A percentile compares a stretch with the other conserved stretches of the same genome.
phyloP scores from a whole-genome alignment of 768 basidiomycete species.

The Sporobolomyces pararoseus region DNA sequence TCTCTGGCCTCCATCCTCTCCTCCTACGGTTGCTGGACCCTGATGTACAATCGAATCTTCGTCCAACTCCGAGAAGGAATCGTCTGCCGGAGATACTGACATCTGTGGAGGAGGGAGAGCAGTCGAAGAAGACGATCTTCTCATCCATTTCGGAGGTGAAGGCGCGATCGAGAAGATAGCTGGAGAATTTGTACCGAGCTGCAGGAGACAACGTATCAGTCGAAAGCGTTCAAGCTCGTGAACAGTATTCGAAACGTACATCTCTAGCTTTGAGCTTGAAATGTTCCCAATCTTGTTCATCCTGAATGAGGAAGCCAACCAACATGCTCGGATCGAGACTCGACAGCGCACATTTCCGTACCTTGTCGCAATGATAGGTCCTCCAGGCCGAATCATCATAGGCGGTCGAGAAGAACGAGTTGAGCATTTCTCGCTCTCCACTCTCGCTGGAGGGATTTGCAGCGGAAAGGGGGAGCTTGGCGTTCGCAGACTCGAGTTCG shows the following conservation, averaged over 20 bases:
- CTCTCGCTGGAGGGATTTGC: background rate
- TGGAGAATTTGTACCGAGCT: conserved; percentile 56
- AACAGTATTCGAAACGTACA: conserved; percentile 51
- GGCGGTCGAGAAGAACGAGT: conserved; percentile 60
- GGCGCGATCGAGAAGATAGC: conserved; percentile 82
- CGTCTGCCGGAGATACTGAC: conserved; percentile 47
- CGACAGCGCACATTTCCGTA: conserved; percentile 87
- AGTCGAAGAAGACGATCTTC: conserved; percentile 21
- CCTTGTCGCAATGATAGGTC: conserved; percentile 94
- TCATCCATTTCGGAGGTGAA: conserved; percentile 73
- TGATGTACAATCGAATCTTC: background rate
- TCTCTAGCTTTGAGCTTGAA: conserved; percentile 67
- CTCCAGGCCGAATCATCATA: conserved; percentile 70
- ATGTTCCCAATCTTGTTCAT: conserved; percentile 81
- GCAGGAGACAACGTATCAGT: background rate
- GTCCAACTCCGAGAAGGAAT: conserved; percentile 21
- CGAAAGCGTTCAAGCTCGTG: background rate
- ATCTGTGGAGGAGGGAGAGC: conserved; percentile 21
- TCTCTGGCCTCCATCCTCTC: background rate
- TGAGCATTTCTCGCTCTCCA: conserved; percentile 18
- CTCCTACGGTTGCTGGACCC: background rate
- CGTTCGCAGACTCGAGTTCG: conserved; percentile 13
- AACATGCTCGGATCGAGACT: conserved; percentile 96
- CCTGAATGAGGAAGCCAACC: conserved; percentile 79
- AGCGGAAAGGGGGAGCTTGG: conserved; percentile 13